Evolutionary conservation across 192 early-diverging fungal genomes (phyloP).

Genomic region (Mortierella alpina): DNA sequence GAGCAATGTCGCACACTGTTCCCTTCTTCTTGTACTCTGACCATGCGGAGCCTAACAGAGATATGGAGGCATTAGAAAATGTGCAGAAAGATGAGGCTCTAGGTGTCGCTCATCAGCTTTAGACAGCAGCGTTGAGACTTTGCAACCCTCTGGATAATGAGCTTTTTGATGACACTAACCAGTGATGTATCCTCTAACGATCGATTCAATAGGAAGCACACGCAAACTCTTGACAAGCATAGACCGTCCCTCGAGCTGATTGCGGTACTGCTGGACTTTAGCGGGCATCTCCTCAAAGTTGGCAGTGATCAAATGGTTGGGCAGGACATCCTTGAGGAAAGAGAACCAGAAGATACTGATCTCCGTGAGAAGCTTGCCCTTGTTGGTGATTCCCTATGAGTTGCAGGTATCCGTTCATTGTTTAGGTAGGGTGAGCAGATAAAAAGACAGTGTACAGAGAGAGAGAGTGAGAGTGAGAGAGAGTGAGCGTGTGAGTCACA

Average conservation of each 20-base stretch:
- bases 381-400: constrained; percentile 87
- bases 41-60: constrained; percentile 86
- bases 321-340: constrained; percentile 85
- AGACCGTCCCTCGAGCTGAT: constrained; percentile 88
- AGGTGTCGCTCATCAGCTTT: no score
- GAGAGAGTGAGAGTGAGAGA: background rate
- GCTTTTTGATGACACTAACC: constrained; percentile 51
- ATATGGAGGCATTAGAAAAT: background rate
- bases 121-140: background rate
- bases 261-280: constrained; percentile 86
- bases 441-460: background rate
- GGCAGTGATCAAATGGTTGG: constrained; percentile 96
- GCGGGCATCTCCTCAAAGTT: constrained; percentile 94
- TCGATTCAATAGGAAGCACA: constrained; percentile 96
- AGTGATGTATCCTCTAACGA: constrained; percentile 97
- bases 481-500: constrained; percentile 9
- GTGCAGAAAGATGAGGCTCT: background rate
- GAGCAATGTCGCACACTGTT: constrained; percentile 91
- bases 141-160: background rate
- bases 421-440: background rate
- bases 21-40: constrained; percentile 92
- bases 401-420: background rate
- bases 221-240: constrained; percentile 93
- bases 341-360: constrained; percentile 97
- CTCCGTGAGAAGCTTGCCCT: constrained; percentile 98